A percentile compares a stretch with the other conserved stretches of the same genome.
Evolutionary conservation across 345 rosid genomes (phyloP).

Genomic region (Boechera divaricarpa): DNA sequence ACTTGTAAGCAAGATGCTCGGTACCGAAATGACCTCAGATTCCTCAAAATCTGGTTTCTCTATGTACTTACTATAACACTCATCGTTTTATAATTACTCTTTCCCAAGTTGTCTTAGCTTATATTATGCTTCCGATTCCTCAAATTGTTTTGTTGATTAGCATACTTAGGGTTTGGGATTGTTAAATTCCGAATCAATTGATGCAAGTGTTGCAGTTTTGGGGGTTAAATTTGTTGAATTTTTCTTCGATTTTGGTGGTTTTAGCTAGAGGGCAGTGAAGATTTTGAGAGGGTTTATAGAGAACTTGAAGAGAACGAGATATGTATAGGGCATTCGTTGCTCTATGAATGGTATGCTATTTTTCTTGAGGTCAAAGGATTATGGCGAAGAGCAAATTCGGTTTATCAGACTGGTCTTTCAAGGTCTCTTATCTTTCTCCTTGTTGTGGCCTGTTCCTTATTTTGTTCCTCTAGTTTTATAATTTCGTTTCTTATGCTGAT

Average conservation of each 20-base stretch:
- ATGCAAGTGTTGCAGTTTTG: background rate
- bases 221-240: background rate
- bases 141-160: background rate
- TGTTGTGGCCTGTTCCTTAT: background rate
- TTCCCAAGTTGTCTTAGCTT: background rate
- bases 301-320: slow-evolving; percentile 65
- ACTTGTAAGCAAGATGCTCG: slow-evolving; percentile 62
- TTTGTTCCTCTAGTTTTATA: background rate
- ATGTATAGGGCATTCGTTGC: slow-evolving; percentile 55
- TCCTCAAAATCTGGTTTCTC: slow-evolving; percentile 93
- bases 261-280: slow-evolving; percentile 71
- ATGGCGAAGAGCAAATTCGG: slow-evolving; percentile 65
- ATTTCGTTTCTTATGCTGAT: background rate
- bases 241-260: slow-evolving; percentile 3
- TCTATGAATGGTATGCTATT: slow-evolving; percentile 79
- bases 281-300: slow-evolving; percentile 59
- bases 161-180: background rate
- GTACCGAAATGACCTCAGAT: slow-evolving; percentile 77
- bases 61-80: slow-evolving; percentile 51
- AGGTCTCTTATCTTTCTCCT: slow-evolving; percentile 52
- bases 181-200: background rate
- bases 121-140: background rate
- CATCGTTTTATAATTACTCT: background rate
- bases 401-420: slow-evolving; percentile 73
- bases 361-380: slow-evolving; percentile 81